phyloP scores from a whole-genome alignment of 2,329 filamentous ascomycete species.

The Cordyceps javanica region DNA sequence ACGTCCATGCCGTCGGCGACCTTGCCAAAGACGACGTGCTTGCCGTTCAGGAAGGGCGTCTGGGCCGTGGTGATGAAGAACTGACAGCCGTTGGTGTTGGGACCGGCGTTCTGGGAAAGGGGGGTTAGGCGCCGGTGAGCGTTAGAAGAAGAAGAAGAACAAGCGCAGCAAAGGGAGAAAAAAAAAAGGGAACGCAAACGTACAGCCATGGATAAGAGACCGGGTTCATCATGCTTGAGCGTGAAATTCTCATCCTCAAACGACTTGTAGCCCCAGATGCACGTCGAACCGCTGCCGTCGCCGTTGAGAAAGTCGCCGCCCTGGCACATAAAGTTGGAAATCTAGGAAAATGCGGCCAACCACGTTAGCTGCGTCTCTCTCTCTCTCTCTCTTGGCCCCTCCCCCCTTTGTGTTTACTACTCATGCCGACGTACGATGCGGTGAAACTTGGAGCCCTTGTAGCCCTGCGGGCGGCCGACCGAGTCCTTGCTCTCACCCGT shows the following conservation, averaged over 20 bases:
- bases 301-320: slow-evolving; percentile 93
- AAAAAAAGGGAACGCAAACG: slow-evolving; percentile 39
- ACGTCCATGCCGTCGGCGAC: slow-evolving; percentile 88
- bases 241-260: slow-evolving; percentile 91
- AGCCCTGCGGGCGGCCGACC: slow-evolving; percentile 75
- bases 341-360: slow-evolving; percentile 42
- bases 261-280: slow-evolving; percentile 77
- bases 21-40: slow-evolving; percentile 93
- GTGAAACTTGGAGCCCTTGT: slow-evolving; percentile 93
- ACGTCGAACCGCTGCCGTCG: slow-evolving; percentile 81
- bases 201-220: slow-evolving; percentile 90
- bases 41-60: slow-evolving; percentile 82
- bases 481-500: slow-evolving; percentile 84
- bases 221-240: slow-evolving; percentile 70
- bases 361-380: too few relatives aligned
- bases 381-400: too few relatives aligned
- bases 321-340: slow-evolving; percentile 96
- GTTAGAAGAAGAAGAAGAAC: background rate
- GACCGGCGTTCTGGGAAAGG: slow-evolving; percentile 67
- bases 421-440: slow-evolving; percentile 80
- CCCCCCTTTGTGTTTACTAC: too few relatives aligned
- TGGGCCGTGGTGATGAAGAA: slow-evolving; percentile 94
- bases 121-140: too few relatives aligned
- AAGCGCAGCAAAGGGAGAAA: background rate
- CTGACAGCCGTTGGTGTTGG: slow-evolving; percentile 88